A percentile compares a stretch with the other conserved stretches of the same genome.
These are phyloP conservation scores for Chytriomyces confervae DNA, from an alignment of 192 early-diverging fungal genomes.

Conservation along the genomic window DNA sequence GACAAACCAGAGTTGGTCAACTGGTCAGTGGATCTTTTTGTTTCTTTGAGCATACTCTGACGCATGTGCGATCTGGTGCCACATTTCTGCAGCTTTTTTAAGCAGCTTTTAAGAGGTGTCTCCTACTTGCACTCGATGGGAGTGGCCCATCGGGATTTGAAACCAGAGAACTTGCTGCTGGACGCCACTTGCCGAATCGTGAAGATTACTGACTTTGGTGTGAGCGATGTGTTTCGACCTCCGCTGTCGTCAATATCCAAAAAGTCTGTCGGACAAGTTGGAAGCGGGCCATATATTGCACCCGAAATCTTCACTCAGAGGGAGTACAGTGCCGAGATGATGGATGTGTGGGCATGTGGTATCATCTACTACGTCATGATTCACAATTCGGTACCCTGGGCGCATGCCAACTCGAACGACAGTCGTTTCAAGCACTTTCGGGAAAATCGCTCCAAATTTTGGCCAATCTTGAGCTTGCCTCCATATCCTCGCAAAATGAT, in stretches of 20 bases:
- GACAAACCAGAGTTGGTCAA: constrained; percentile 2
- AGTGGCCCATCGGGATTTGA: constrained; percentile 94
- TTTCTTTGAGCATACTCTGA: too few relatives aligned
- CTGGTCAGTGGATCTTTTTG: constrained; percentile 12
- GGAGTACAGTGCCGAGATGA: constrained; percentile 86
- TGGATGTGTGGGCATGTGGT: constrained; percentile 92
- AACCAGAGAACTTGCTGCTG: constrained; percentile 92
- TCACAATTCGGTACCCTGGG: constrained; percentile 63
- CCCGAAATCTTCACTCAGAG: constrained; percentile 79
- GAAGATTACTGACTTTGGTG: constrained; percentile 99
- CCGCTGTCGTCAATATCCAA: constrained; percentile 78
- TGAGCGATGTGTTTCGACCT: constrained; percentile 89
- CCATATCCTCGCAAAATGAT: constrained; percentile 70
- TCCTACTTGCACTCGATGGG: constrained; percentile 89
- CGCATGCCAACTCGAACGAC: constrained; percentile 42
- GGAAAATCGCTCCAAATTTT: constrained; percentile 57
- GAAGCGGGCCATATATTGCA: constrained; percentile 97
- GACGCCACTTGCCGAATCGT: constrained; percentile 71
- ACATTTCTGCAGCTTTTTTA: constrained; percentile 75
- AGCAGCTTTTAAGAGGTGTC: constrained; percentile 87
- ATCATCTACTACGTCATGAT: constrained; percentile 79
- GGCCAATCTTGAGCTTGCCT: constrained; percentile 75
- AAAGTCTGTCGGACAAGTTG: constrained; percentile 83
- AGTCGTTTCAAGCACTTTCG: constrained; percentile 51
- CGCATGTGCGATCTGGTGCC: too few relatives aligned